These are phyloP conservation scores for Speleostelium caveatum DNA, from an alignment of 78 protist species.

Conservation along the genomic window DNA sequence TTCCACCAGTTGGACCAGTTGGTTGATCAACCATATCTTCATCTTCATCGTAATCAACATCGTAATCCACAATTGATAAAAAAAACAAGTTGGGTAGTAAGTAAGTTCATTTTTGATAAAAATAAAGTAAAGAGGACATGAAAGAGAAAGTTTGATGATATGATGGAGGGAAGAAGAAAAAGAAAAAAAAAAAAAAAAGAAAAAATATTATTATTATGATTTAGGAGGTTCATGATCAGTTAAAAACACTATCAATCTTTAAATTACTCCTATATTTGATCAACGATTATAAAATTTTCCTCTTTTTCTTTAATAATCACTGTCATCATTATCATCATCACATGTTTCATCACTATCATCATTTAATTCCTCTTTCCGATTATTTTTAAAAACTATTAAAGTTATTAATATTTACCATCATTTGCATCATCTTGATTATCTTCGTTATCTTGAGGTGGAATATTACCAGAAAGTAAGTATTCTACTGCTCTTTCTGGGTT, in stretches of 20 bases:
- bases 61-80: conserved; percentile 9
- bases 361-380: too few relatives aligned
- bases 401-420: conserved; percentile 9
- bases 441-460: too few relatives aligned
- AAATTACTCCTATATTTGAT: too few relatives aligned
- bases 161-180: background rate
- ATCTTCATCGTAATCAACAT: conserved; percentile 41
- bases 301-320: too few relatives aligned
- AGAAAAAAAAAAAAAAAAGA: background rate
- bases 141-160: too few relatives aligned
- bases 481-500: conserved; percentile 95
- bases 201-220: background rate
- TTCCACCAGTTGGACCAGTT: conserved; percentile 9
- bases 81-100: background rate
- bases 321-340: too few relatives aligned
- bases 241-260: too few relatives aligned
- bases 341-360: too few relatives aligned
- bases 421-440: conserved; percentile 8
- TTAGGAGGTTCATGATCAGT: background rate
- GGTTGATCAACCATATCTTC: conserved; percentile 27
- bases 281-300: too few relatives aligned
- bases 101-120: background rate
- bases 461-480: conserved; percentile 78
- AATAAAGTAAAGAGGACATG: background rate
- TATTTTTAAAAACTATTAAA: too few relatives aligned